These are phyloP conservation scores for Handroanthus guayacan DNA, from an alignment of 257 asterid species.

Conservation along the genomic window DNA sequence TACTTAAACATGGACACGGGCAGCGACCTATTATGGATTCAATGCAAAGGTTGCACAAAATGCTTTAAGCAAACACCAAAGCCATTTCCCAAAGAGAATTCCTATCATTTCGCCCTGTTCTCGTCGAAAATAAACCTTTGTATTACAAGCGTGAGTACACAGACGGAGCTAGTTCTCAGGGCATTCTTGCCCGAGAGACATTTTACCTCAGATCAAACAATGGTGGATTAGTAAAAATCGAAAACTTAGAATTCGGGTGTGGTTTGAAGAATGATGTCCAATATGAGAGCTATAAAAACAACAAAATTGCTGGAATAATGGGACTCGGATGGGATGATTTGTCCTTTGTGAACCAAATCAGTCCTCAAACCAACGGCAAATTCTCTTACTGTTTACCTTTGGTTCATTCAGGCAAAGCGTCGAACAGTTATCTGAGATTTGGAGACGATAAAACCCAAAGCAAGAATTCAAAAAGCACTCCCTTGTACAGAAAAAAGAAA, in stretches of 20 bases:
- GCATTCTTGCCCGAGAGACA: conserved; percentile 33
- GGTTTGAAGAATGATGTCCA: conserved; percentile 29
- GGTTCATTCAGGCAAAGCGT: background rate
- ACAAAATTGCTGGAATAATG: conserved; percentile 35
- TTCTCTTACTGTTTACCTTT: conserved; percentile 40
- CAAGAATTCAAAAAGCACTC: conserved; percentile 11
- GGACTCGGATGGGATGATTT: conserved; percentile 32
- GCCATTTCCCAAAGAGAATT: conserved; percentile 35
- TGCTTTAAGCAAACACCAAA: conserved; percentile 36
- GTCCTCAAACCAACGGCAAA: conserved; percentile 20
- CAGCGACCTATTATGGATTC: conserved; percentile 27
- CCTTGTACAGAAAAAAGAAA: background rate
- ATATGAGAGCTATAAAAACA: background rate
- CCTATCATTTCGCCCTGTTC: conserved; percentile 30
- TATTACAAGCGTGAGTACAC: background rate
- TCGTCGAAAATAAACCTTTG: background rate
- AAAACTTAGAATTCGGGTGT: conserved; percentile 34
- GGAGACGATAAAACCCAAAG: conserved; percentile 4
- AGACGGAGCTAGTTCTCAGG: conserved; percentile 32
- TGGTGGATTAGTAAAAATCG: conserved; percentile 23
- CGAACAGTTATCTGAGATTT: conserved; percentile 31
- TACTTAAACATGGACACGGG: conserved; percentile 29
- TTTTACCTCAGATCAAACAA: conserved; percentile 20
- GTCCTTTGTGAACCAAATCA: conserved; percentile 17
- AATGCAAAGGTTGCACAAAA: conserved; percentile 36